Base-by-base conservation (phyloP, 1,139 yeast genomes). In the Lodderomyces beijingensis region DNA sequence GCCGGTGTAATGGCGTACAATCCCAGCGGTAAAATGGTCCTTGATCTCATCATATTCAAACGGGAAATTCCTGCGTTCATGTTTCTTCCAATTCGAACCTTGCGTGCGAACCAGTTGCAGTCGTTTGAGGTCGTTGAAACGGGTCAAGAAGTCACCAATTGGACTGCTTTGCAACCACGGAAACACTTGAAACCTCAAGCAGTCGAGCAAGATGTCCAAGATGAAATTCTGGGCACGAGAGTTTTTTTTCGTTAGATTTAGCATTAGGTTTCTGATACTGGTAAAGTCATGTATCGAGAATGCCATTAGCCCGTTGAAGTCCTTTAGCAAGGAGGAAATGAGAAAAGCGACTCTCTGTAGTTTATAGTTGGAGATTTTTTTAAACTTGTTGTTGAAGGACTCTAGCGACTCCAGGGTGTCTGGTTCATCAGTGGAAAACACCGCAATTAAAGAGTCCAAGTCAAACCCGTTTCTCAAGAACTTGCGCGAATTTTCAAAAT, bases 261-360 rank as follows among this genome's bases (percentile, higher is more conserved):
- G 62, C 2, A 89, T 59, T 23, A 91, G 60, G 36, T 77, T 77
- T 28, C 60, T 62, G 13, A 91, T 47, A 19, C 82, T 72, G 34
- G 65, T 65, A 45, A 77, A 82, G 38, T 75, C 57, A 43, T 79
- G 65, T 36, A 74, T 66, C 0, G 86, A 70, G 45, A 81, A 74
- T 6, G 83, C 74, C 43, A 83, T 70, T 9, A 88, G 51, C 0
- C 98, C 98, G 13, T 84, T 70, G 77, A 93, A 83, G 30, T 78
- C 72, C 40, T 85, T 82, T 32, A 91, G 57, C 18, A 86, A 57
- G 3, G 73, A 55, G 0, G 85, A 62, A 3, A 89, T 55, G 9
- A 86, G 64, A 30, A 74, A 68, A 0, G 91, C 75, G n/a, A 78
- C 62, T 41, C 71, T 73, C 38, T 80, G 82, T 20, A 86, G 57